Percentiles rank a stretch among this genome's conserved stretches.
Evolutionary conservation across 2,329 filamentous ascomycete species (phyloP).

Genomic region (Gnomoniopsis smithogilvyi): DNA sequence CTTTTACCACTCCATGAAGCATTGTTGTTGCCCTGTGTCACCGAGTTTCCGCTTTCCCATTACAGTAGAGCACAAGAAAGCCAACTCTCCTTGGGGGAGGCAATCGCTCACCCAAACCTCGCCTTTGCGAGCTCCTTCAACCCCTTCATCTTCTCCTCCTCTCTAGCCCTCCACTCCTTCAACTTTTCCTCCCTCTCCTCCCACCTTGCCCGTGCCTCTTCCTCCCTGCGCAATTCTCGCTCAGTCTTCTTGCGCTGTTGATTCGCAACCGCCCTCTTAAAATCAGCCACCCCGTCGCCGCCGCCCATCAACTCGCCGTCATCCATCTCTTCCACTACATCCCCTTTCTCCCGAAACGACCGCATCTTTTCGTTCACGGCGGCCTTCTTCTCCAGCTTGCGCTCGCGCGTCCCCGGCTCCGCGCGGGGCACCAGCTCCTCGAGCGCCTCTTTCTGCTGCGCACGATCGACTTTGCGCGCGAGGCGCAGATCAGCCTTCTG

Average conservation of each 20-base stretch:
- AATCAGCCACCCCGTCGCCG: conserved; percentile 61
- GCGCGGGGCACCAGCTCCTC: conserved; percentile 83
- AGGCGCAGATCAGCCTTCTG: conserved; percentile 51
- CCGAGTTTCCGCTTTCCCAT: no score
- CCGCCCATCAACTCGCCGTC: conserved; percentile 79
- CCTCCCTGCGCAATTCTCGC: conserved; percentile 77
- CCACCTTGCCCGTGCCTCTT: conserved; percentile 68
- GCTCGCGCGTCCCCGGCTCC: conserved; percentile 77
- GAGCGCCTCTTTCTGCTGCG: conserved; percentile 65
- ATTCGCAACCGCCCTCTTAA: conserved; percentile 63
- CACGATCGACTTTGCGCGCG: conserved; percentile 62
- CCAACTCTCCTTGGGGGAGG: no score
- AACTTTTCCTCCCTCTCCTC: conserved; percentile 80
- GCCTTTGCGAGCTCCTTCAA: conserved; percentile 74
- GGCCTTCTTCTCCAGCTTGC: conserved; percentile 80
- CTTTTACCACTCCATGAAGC: no score
- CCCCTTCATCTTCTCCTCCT: conserved; percentile 81
- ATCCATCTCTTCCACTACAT: conserved; percentile 54
- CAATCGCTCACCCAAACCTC: conserved; percentile 57
- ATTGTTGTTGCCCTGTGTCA: no score
- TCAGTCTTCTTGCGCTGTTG: conserved; percentile 77
- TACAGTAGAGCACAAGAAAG: no score
- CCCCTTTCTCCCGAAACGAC: conserved; percentile 63
- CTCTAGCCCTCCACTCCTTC: conserved; percentile 67
- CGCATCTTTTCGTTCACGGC: conserved; percentile 71